These are phyloP conservation scores for Metarhizium humberi DNA, from an alignment of 2,329 filamentous ascomycete genomes.

Conservation along the genomic window DNA sequence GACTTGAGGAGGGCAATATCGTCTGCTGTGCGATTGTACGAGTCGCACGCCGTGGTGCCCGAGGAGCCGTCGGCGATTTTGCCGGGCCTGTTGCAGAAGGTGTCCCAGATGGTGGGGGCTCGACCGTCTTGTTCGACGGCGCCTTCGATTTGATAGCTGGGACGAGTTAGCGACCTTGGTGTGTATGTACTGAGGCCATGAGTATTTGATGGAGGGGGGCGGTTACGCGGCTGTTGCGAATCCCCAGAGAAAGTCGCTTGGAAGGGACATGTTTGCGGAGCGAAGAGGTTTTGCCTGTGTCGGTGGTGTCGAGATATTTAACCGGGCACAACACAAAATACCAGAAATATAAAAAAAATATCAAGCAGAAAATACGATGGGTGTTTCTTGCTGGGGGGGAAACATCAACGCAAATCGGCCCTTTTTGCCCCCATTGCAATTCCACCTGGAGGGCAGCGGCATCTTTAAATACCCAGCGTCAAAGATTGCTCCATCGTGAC, in stretches of 20 bases:
- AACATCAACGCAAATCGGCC: too few species aligned
- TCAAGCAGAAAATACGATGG: too few species aligned
- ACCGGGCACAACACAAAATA: too few species aligned
- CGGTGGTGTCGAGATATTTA: too few species aligned
- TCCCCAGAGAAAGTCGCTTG: slow-evolving; percentile 66
- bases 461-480: too few species aligned
- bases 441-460: too few species aligned
- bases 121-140: slow-evolving; percentile 66
- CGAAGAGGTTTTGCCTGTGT: background rate
- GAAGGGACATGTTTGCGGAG: slow-evolving; percentile 42
- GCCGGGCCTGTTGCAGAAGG: slow-evolving; percentile 70
- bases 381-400: too few species aligned
- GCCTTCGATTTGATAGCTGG: slow-evolving; percentile 86
- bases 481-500: too few species aligned
- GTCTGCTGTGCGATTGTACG: slow-evolving; percentile 68
- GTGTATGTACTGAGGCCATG: background rate
- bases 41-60: slow-evolving; percentile 75
- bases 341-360: too few species aligned
- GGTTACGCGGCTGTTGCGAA: slow-evolving; percentile 69
- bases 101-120: slow-evolving; percentile 80
- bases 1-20: slow-evolving; percentile 71
- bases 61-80: slow-evolving; percentile 74
- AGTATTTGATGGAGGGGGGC: background rate
- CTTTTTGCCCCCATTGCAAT: too few species aligned
- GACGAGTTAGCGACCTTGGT: background rate